Evolutionary conservation across 2,329 filamentous ascomycete genomes (phyloP).

Genomic region (Colletotrichum sansevieriae): DNA sequence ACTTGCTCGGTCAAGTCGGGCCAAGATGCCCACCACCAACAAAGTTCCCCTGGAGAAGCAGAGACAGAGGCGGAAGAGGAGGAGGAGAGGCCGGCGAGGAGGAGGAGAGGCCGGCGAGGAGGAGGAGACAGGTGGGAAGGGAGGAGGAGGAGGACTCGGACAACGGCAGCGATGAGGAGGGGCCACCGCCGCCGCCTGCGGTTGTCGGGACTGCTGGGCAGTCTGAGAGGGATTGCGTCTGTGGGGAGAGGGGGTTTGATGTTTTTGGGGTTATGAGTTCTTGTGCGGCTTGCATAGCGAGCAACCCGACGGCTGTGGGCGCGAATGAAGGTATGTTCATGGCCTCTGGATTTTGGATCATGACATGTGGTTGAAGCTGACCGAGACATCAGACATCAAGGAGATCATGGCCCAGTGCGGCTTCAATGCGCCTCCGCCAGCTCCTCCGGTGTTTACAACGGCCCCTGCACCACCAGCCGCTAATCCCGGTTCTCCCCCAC

Average conservation of each 20-base stretch:
- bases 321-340: conserved; percentile 20
- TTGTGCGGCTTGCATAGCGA: conserved; percentile 22
- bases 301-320: conserved; percentile 20
- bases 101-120: too few species aligned
- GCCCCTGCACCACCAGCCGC: not conserved
- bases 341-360: too few species aligned
- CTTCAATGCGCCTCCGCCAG: too few species aligned
- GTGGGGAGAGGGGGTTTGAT: conserved; percentile 27
- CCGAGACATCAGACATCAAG: conserved; percentile 5
- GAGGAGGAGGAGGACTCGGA: not conserved
- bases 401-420: conserved; percentile 36
- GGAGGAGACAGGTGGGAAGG: conserved; percentile 9
- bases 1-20: not conserved
- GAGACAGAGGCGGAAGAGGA: not conserved
- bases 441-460: not conserved
- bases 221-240: conserved; percentile 25
- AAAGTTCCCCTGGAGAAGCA: too few species aligned
- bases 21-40: too few species aligned
- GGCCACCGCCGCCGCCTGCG: not conserved
- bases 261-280: conserved; percentile 2
- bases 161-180: not conserved
- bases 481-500: not conserved
- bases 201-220: not conserved
- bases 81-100: too few species aligned
- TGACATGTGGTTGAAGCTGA: not conserved